Percentiles rank a stretch among this genome's conserved stretches.
These are phyloP conservation scores for Naganishia randhawae DNA, from an alignment of 768 basidiomycete species.

Conservation along the genomic window DNA sequence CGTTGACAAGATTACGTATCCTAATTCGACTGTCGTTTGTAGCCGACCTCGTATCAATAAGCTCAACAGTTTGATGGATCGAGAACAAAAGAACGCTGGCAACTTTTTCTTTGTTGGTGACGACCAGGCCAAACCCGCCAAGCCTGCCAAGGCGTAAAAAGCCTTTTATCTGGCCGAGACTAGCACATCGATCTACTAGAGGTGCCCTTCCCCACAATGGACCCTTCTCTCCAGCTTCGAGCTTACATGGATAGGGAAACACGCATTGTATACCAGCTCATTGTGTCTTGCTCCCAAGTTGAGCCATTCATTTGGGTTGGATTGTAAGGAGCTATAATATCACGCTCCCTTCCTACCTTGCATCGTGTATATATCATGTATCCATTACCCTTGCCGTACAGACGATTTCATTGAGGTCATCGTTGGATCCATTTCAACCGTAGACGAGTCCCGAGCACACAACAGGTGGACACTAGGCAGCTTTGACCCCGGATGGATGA, in stretches of 20 bases:
- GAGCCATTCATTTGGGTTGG: neutral
- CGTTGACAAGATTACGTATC: neutral
- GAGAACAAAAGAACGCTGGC: slow-evolving; percentile 49
- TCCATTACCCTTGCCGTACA: slow-evolving; percentile 1
- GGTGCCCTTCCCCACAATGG: neutral
- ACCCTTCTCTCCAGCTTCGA: neutral
- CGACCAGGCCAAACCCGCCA: slow-evolving; percentile 7
- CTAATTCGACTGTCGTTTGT: neutral
- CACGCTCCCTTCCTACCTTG: neutral
- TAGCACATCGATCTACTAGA: neutral
- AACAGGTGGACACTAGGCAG: too few relatives aligned
- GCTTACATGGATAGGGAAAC: neutral
- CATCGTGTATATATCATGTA: slow-evolving; percentile 16
- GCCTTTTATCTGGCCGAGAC: neutral
- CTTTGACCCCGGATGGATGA: too few relatives aligned
- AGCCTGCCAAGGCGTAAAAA: slow-evolving; percentile 2
- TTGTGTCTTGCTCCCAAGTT: neutral
- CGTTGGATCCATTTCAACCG: too few relatives aligned
- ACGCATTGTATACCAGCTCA: slow-evolving; percentile 4
- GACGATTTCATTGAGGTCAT: too few relatives aligned
- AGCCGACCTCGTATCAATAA: slow-evolving; percentile 54
- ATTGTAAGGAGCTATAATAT: slow-evolving; percentile 8
- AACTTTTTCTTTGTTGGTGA: slow-evolving; percentile 32
- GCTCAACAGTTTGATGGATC: slow-evolving; percentile 53
- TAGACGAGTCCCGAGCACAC: too few relatives aligned